These are phyloP conservation scores for Monosporascus cannonballus DNA, from an alignment of 2,329 filamentous ascomycete species.

Conservation along the genomic window DNA sequence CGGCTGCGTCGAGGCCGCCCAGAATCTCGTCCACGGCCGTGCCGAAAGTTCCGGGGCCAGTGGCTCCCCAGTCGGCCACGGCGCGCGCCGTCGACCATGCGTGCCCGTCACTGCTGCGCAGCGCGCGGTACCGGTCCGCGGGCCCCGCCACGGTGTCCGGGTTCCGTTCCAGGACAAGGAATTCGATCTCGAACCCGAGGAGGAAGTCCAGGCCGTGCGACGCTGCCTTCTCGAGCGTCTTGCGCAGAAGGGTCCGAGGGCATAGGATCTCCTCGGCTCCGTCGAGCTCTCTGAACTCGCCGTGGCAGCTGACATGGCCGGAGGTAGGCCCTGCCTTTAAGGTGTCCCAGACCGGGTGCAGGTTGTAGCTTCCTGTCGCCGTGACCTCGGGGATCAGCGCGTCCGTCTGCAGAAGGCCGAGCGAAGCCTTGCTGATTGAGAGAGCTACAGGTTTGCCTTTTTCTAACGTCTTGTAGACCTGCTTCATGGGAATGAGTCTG, in stretches of 20 bases:
- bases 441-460: constrained; percentile 41
- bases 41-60: constrained; percentile 31
- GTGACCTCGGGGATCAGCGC: constrained; percentile 43
- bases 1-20: constrained; percentile 50
- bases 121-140: constrained; percentile 28
- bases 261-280: constrained; percentile 49
- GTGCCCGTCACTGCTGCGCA: constrained; percentile 58
- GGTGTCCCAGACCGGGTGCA: constrained; percentile 60
- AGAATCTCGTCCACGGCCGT: constrained; percentile 62
- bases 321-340: constrained; percentile 53
- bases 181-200: constrained; percentile 77
- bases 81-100: constrained; percentile 64
- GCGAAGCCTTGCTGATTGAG: constrained; percentile 56
- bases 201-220: constrained; percentile 51
- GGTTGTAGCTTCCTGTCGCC: constrained; percentile 58
- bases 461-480: constrained; percentile 42
- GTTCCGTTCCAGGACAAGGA: constrained; percentile 58
- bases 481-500: constrained; percentile 60
- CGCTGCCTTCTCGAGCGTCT: constrained; percentile 45
- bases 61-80: constrained; percentile 47
- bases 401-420: constrained; percentile 66
- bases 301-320: constrained; percentile 60
- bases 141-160: constrained; percentile 18
- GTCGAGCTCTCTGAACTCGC: constrained; percentile 55
- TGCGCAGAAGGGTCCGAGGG: constrained; percentile 58